Evolutionary conservation across 208 protist genomes (phyloP).

Genomic region (Leishmania guyanensis): DNA sequence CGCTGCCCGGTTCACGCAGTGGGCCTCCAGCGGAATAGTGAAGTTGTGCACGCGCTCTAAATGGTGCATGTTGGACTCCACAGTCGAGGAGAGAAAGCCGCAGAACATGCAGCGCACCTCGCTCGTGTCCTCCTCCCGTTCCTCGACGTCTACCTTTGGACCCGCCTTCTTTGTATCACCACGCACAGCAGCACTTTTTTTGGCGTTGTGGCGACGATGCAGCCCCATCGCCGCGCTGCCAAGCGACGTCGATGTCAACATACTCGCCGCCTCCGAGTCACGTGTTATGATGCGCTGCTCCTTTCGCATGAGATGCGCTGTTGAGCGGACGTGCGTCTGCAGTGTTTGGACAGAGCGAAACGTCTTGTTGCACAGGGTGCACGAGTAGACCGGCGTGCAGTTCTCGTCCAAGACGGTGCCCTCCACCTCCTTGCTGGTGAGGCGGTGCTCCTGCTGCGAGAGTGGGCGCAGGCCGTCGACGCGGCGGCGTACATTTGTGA

Average conservation of each 20-base stretch:
- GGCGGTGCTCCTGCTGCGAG: conserved; percentile 61
- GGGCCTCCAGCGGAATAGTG: conserved; percentile 63
- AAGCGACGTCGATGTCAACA: conserved; percentile 83
- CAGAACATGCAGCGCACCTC: conserved; percentile 87
- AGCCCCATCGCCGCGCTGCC: conserved; percentile 89
- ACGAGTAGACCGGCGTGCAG: conserved; percentile 69
- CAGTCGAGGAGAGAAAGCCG: conserved; percentile 47
- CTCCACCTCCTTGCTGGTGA: conserved; percentile 23
- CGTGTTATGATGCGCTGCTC: conserved; percentile 88
- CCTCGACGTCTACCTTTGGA: conserved; percentile 58
- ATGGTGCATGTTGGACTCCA: conserved; percentile 71
- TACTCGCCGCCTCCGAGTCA: conserved; percentile 79
- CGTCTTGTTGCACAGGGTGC: conserved; percentile 91
- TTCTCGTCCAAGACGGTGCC: conserved; percentile 34
- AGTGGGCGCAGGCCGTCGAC: conserved; percentile 81
- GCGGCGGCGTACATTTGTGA: conserved; percentile 83
- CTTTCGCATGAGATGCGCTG: conserved; percentile 90
- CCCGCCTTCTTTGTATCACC: conserved; percentile 19
- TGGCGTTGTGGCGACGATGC: conserved; percentile 86
- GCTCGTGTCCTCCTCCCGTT: conserved; percentile 81
- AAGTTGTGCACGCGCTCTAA: conserved; percentile 70
- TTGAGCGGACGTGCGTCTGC: conserved; percentile 90
- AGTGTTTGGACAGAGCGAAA: conserved; percentile 91
- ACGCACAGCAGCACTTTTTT: conserved; percentile 30
- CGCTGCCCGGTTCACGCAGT: conserved; percentile 65